Evolutionary conservation across 2,329 filamentous ascomycete genomes (phyloP).

Genomic region (Harringtonia aguacate): DNA sequence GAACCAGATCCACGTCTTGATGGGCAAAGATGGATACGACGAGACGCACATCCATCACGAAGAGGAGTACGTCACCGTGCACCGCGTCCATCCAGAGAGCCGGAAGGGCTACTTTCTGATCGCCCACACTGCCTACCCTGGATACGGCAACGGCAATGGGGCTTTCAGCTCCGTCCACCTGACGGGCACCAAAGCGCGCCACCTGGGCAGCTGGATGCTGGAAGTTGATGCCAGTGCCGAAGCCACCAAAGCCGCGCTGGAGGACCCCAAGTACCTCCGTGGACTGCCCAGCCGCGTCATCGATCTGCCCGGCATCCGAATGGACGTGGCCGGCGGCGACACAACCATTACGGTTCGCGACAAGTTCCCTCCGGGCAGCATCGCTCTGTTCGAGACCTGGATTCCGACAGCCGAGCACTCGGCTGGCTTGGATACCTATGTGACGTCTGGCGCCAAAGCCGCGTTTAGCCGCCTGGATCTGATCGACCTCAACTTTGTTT

Average conservation of each 20-base stretch:
- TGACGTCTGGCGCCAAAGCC: constrained; percentile 68
- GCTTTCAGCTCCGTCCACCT: constrained; percentile 71
- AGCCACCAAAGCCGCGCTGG: constrained; percentile 50
- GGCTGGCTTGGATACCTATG: constrained; percentile 72
- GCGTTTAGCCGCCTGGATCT: constrained; percentile 69
- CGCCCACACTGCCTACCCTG: constrained; percentile 90
- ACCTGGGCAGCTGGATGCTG: constrained; percentile 84
- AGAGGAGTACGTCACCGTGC: constrained; percentile 90
- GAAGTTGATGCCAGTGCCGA: constrained; percentile 74
- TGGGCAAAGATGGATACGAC: constrained; percentile 90
- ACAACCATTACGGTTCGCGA: constrained; percentile 73
- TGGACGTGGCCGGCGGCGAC: constrained; percentile 62
- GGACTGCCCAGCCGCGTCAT: constrained; percentile 78
- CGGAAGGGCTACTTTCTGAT: constrained; percentile 92
- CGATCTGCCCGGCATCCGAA: constrained; percentile 60
- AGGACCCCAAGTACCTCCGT: constrained; percentile 60
- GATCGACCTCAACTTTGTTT: constrained; percentile 78
- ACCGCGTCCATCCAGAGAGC: constrained; percentile 84
- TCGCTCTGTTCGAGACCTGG: constrained; percentile 93
- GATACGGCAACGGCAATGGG: constrained; percentile 76
- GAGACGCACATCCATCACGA: constrained; percentile 97
- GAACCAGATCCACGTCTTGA: constrained; percentile 88
- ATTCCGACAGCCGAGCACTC: constrained; percentile 81
- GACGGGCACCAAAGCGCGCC: constrained; percentile 71
- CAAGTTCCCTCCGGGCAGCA: constrained; percentile 84